Base-by-base conservation (phyloP, 1,139 yeast species). In the Pichia inconspicua region DNA sequence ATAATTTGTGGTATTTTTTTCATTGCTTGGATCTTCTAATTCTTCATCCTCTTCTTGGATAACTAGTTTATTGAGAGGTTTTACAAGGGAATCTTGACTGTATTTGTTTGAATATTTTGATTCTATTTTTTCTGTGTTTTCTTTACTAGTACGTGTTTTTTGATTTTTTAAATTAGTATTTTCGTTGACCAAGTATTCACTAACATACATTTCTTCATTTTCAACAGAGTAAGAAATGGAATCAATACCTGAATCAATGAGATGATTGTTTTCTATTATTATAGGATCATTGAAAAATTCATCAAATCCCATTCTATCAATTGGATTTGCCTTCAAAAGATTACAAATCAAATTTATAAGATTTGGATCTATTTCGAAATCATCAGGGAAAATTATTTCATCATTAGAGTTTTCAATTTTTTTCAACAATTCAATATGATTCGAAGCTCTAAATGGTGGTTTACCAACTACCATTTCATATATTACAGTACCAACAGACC, bases 401-500 rank as follows among this genome's bases (percentile, higher is more conserved):
- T 90, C 96, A 53, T 85, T 82, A 1, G 88, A 77, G 57, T 78
- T 80, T 64, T 90, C 95, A 54, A 92, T 92, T 61, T 82, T 85
- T 64, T 84, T 82, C 61, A 87, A 75, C 50, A 92, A 73, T 62
- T 92, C 97, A 54, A 92, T 81, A 63, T 90, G 97, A 62, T 90
- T 92, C 5, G 84, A 80, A 3, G 98, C 98, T 54, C 84, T 80
- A 65, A 90, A 92, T 0, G 98, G 98, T 1, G 98, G 97, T 62
- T 78, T 84, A 9, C 98, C 97, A 31, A 86, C 90, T 14, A 88
- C 77, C 96, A 92, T 89, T 66, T 92, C 98, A 65, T 84, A 92
- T 15, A 89, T 69, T 0, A 92, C 97, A 0, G 97, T 95, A 4
- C 98, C 98, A 5, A 92, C 96, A 1, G 97, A 88, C 98, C 98